Base-by-base conservation (phyloP, 2,329 filamentous ascomycete genomes). In the Neonectria magnoliae region DNA sequence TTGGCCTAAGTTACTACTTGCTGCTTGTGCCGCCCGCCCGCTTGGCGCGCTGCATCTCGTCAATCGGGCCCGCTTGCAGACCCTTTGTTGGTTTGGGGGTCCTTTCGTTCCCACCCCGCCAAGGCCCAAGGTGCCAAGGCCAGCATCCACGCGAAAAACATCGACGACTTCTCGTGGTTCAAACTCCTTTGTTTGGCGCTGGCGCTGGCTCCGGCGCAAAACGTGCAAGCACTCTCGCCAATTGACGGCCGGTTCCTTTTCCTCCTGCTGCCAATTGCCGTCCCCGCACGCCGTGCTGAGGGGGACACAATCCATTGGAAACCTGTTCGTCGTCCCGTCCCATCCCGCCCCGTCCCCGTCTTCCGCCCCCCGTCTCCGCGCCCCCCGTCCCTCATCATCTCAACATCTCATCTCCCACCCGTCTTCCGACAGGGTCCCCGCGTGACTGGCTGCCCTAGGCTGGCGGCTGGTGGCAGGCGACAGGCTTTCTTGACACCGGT, bases 1-100 rank as follows among this genome's bases (percentile, higher is more conserved):
- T 50, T 48, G 22, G 45, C 27, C 25, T 14, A 14, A 11, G n/a
- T n/a, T n/a, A n/a, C n/a, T n/a, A n/a, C n/a, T 25, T 38, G 50
- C 36, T 54, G 52, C 48, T 62, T 51, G 53, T 56, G 58, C 62
- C 54, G 50, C 53, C 38, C 57, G 57, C 56, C 67, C 62, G 66
- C 57, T 68, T 70, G 60, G 66, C 65, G 57, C 56, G 62, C 68
- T 73, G 66, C 67, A 68, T 69, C 68, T 73, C 70, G 71, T 73
- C 71, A 73, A 73, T 73, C 70, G 67, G 71, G 68, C 70, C 71
- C 69, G 60, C 71, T 69, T 66, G 68, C 44, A 69, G 68, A 71
- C 68, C 68, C 60, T 71, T 68, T 69, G 66, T 69, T 41, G 38
- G 38, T 71, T 71, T 48, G 16, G 45, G 60, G 60, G 58, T 57